These are phyloP conservation scores for Fomitopsis pulvina DNA, from an alignment of 768 basidiomycete genomes.

Conservation along the genomic window DNA sequence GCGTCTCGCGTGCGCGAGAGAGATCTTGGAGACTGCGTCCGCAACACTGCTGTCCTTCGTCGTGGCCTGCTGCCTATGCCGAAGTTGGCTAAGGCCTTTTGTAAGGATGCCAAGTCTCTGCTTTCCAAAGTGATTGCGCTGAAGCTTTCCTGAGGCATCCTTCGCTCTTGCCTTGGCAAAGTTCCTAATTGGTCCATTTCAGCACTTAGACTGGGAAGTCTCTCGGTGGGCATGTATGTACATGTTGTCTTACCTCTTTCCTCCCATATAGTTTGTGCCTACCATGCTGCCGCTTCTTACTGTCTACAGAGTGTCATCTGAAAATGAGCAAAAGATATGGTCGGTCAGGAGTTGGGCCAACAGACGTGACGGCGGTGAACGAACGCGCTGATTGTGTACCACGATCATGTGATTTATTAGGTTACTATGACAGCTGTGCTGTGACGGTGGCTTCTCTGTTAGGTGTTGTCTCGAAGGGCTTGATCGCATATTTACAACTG, in stretches of 20 bases:
- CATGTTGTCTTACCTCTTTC: slow-evolving; percentile 42
- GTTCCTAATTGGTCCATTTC: no score
- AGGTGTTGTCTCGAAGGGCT: no score
- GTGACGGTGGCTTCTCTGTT: no score
- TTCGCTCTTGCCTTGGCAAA: slow-evolving; percentile 49
- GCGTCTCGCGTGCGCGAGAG: slow-evolving; percentile 19
- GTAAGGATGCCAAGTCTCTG: slow-evolving; percentile 50
- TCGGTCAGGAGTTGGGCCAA: no score
- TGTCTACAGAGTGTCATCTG: no score
- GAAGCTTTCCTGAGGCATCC: slow-evolving; percentile 46
- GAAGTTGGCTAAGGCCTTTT: slow-evolving; percentile 16
- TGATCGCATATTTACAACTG: no score
- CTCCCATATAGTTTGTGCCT: slow-evolving; percentile 76
- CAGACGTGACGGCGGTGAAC: neutral
- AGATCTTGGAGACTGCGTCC: slow-evolving; percentile 10
- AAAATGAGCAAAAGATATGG: no score
- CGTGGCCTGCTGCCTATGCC: neutral
- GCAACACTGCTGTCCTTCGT: neutral
- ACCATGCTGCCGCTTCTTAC: slow-evolving; percentile 31
- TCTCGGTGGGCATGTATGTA: neutral
- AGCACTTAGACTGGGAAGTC: neutral
- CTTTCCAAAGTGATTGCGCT: slow-evolving; percentile 56
- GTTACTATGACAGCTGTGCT: neutral
- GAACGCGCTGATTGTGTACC: neutral
- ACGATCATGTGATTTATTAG: neutral